Evolutionary conservation across 345 rosid species (phyloP).

Genomic region (Nephelium lappaceum): DNA sequence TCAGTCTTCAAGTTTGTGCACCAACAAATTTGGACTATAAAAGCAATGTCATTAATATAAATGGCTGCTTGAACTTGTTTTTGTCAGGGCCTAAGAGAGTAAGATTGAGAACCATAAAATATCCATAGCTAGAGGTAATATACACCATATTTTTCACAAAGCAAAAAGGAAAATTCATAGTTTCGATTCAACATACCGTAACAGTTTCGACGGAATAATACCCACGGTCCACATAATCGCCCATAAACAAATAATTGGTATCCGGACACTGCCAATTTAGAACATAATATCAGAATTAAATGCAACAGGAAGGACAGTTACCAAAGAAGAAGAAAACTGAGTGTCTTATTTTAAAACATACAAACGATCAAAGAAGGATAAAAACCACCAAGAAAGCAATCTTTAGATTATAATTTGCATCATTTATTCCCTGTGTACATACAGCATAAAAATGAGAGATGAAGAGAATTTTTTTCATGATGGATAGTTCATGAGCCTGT

Average conservation of each 20-base stretch:
- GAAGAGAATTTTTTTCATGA: background rate
- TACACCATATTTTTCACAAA: background rate
- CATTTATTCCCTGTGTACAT: background rate
- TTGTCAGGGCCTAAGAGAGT: background rate
- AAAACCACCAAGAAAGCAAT: background rate
- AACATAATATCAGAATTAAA: conserved; percentile 15
- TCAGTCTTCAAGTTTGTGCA: background rate
- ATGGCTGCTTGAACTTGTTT: background rate
- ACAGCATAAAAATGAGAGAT: background rate
- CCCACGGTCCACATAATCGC: conserved; percentile 98
- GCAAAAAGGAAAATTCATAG: background rate
- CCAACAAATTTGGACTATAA: background rate
- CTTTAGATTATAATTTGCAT: background rate
- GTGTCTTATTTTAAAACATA: background rate
- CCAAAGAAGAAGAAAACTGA: background rate
- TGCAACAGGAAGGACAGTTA: conserved; percentile 2
- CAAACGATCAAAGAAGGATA: background rate
- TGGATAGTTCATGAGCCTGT: background rate
- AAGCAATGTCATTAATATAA: background rate
- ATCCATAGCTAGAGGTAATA: background rate
- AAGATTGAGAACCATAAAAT: background rate
- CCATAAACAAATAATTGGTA: conserved; percentile 98
- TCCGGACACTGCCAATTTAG: conserved; percentile 83
- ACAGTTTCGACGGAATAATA: conserved; percentile 99
- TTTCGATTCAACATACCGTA: conserved; percentile 47